Conservation (phyloP, 176 grass and related monocot genomes). For the Avena eriantha region DNA sequence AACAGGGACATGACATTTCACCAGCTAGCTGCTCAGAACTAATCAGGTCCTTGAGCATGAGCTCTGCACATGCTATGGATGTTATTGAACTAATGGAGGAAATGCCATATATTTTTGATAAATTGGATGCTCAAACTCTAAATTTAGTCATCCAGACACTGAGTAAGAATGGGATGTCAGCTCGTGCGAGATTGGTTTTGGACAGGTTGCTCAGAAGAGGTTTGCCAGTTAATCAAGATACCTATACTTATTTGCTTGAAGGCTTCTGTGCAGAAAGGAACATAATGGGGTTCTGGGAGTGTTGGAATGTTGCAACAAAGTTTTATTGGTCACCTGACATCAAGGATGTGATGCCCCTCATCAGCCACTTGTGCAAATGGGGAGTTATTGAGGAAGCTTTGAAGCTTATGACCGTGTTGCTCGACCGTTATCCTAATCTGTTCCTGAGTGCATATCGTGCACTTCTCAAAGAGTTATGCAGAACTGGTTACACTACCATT, state of each 20-base stretch:
- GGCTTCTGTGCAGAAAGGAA: constrained; percentile 73
- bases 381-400: constrained; percentile 77
- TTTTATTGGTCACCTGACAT: constrained; percentile 62
- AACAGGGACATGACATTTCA: constrained; percentile 69
- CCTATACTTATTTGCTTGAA: constrained; percentile 63
- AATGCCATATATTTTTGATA: constrained; percentile 54
- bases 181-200: constrained; percentile 59
- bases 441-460: constrained; percentile 51
- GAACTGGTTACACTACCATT: constrained; percentile 68
- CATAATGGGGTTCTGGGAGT: constrained; percentile 70
- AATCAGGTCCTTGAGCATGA: constrained; percentile 56
- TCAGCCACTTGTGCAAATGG: constrained; percentile 69
- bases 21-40: constrained; percentile 52
- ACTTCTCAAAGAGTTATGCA: constrained; percentile 76
- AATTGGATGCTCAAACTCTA: constrained; percentile 68
- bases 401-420: constrained; percentile 56
- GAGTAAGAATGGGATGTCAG: constrained; percentile 57
- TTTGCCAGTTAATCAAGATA: constrained; percentile 58
- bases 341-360: constrained; percentile 52
- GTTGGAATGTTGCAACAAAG: constrained; percentile 64
- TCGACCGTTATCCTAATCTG: constrained; percentile 45
- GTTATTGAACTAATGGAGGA: constrained; percentile 57
- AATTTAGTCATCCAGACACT: constrained; percentile 59
- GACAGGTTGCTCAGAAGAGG: constrained; percentile 60
- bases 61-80: constrained; percentile 51